Evolutionary conservation across 129 eudicot species (phyloP).

Genomic region (Artemisia annua): DNA sequence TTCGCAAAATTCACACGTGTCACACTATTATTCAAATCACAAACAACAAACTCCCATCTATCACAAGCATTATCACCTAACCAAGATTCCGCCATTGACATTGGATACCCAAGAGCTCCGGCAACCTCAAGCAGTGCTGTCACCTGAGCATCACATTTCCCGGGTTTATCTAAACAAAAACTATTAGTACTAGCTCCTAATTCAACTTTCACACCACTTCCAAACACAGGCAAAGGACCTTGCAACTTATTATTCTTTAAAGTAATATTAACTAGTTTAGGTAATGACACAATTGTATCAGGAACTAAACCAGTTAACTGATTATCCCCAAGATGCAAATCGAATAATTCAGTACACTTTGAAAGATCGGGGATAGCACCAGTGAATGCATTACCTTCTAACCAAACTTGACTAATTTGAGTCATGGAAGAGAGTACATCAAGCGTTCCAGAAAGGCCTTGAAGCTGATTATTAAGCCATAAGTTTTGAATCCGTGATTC

Average conservation of each 20-base stretch:
- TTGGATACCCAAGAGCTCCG: conserved; percentile 42
- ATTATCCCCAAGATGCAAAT: too few species aligned
- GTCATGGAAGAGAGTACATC: conserved; percentile 38
- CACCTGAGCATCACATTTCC: conserved; percentile 57
- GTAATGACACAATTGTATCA: too few species aligned
- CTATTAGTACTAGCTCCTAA: conserved; percentile 25
- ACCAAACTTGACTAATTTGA: conserved; percentile 38
- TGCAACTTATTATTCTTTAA: too few species aligned
- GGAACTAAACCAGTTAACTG: too few species aligned
- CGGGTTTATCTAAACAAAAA: conserved; percentile 37
- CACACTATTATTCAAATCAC: conserved; percentile 6
- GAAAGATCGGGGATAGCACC: conserved; percentile 5
- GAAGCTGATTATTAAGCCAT: conserved; percentile 43
- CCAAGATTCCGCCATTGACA: conserved; percentile 39
- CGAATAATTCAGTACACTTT: too few species aligned
- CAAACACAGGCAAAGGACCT: too few species aligned
- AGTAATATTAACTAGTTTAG: too few species aligned
- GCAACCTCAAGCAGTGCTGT: conserved; percentile 41
- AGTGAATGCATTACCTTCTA: not conserved
- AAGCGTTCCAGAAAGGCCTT: conserved; percentile 37
- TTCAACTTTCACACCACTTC: not conserved
- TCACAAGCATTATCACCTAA: conserved; percentile 39
- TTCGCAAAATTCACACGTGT: conserved; percentile 21
- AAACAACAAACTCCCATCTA: conserved; percentile 14
- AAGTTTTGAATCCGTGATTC: conserved; percentile 32